Percentiles rank a stretch among this genome's conserved stretches.
Conservation (phyloP, 352 stramenopile genomes). For the Thalassiosira exigua region DNA sequence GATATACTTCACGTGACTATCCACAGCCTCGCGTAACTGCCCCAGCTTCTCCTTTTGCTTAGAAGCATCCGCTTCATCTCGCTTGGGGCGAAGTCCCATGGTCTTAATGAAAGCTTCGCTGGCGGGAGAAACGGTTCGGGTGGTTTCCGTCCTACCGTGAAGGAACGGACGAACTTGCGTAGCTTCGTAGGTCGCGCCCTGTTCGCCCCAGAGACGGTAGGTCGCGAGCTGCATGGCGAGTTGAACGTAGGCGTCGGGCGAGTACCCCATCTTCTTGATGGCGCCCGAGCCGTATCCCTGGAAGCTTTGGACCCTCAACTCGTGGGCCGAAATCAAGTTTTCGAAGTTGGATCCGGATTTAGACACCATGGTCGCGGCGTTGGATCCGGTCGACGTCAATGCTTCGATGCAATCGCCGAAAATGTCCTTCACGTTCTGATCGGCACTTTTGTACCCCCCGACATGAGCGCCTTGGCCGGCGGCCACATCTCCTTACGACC, state of each 20-base stretch:
- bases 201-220: slow-evolving; percentile 93
- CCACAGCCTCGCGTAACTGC: slow-evolving; percentile 89
- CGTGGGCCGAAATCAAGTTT: slow-evolving; percentile 91
- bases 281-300: slow-evolving; percentile 72
- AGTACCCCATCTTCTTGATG: slow-evolving; percentile 88
- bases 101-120: slow-evolving; percentile 90
- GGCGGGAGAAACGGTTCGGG: slow-evolving; percentile 88
- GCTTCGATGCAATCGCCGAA: slow-evolving; percentile 56
- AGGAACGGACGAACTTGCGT: slow-evolving; percentile 97
- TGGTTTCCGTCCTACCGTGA: slow-evolving; percentile 92
- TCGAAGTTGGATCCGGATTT: slow-evolving; percentile 89
- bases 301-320: slow-evolving; percentile 87
- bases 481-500: slow-evolving; percentile 71
- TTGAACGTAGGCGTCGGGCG: slow-evolving; percentile 97
- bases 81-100: slow-evolving; percentile 71
- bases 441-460: slow-evolving; percentile 42
- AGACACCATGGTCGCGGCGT: slow-evolving; percentile 34
- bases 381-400: slow-evolving; percentile 42
- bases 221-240: slow-evolving; percentile 97
- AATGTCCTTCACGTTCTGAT: slow-evolving; percentile 67
- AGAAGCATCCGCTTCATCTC: slow-evolving; percentile 76
- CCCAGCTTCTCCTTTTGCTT: slow-evolving; percentile 84
- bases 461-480: slow-evolving; percentile 75
- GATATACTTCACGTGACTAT: slow-evolving; percentile 91
- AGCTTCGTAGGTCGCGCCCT: slow-evolving; percentile 96